Evolutionary conservation across 2,329 filamentous ascomycete genomes (phyloP), one percentile per base, ranked within the genome.

Genomic region (Blastomyces emzantsi): DNA sequence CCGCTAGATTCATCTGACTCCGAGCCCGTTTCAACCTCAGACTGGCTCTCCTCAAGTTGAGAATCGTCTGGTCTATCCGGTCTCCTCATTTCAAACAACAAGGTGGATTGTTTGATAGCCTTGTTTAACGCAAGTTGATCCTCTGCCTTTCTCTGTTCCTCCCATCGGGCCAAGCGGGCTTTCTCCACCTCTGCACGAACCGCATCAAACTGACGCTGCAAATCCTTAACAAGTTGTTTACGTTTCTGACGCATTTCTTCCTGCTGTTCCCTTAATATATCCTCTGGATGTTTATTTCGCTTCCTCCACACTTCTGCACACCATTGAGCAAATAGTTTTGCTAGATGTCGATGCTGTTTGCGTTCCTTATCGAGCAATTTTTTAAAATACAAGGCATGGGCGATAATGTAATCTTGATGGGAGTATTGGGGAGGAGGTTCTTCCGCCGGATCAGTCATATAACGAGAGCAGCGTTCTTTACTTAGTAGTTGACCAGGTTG

Each of bases 361-460:
- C 92, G 89, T 74, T 99, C 94, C 64, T 86, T 84, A 2, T 87
- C 77, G 78, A 97, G 85, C 45, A 97, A 81, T 70, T 87, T 89
- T 58, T 90, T 86, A 69, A 97, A 93, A 69, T 92, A 88, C 15
- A 88, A 73, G 64, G 89, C 87, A 66, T 96, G 92, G 57, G 87
- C 87, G 56, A 89, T 81, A 62, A 97, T 82, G 72, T 97, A 90
- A 71, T 97, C 92, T 71, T 86, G 84, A 69, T 95, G 92, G n/a
- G 89, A 87, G 80, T 90, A 97, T 70, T 94, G 90, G 61, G 84
- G 82, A 0, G 86, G 84, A 0, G 90, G 90, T 69, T 95, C 89
- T 63, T 90, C 87, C 65, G 83, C 82, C 15, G 85, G 80, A 66
- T 94, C 90, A 0, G 90, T 89, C 22, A 87, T 82, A 69, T 90